Percentiles rank a stretch among this genome's conserved stretches.
These are phyloP conservation scores for Vaccinium corymbosum DNA, from an alignment of 148 eudicot genomes.

Conservation along the genomic window DNA sequence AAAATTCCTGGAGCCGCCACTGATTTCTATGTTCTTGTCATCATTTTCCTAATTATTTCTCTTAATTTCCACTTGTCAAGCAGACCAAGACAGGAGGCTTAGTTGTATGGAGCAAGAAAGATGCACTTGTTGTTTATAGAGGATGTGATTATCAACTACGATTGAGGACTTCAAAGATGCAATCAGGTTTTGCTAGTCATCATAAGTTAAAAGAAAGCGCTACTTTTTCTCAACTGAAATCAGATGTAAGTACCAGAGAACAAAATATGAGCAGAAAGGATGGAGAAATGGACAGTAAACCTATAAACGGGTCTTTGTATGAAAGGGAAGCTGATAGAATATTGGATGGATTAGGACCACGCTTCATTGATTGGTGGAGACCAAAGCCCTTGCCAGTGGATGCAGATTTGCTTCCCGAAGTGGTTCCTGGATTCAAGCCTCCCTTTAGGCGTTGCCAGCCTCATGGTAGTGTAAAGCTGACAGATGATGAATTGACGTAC, in stretches of 20 bases:
- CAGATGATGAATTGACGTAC: slow-evolving; percentile 76
- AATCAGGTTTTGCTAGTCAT: slow-evolving; percentile 14
- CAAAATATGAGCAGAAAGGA: slow-evolving; percentile 19
- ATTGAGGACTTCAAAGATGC: slow-evolving; percentile 16
- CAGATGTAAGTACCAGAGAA: slow-evolving; percentile 14
- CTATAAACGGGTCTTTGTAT: slow-evolving; percentile 45
- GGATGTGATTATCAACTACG: slow-evolving; percentile 46
- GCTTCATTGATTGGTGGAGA: slow-evolving; percentile 95
- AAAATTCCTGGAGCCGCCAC: no score
- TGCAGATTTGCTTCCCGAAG: slow-evolving; percentile 79
- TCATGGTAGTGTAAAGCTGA: slow-evolving; percentile 51
- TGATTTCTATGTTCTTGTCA: background rate
- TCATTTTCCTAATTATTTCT: background rate
- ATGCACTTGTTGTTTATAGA: slow-evolving; percentile 75
- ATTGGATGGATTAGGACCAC: slow-evolving; percentile 93
- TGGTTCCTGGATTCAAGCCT: slow-evolving; percentile 71
- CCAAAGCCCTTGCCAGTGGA: slow-evolving; percentile 93
- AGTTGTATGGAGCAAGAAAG: slow-evolving; percentile 87
- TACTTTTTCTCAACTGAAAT: slow-evolving; percentile 4
- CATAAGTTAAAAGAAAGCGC: slow-evolving; percentile 6
- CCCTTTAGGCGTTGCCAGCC: slow-evolving; percentile 81
- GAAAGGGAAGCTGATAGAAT: slow-evolving; percentile 90
- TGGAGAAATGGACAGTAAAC: slow-evolving; percentile 21
- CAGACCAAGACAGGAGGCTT: slow-evolving; percentile 91
- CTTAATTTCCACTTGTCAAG: slow-evolving; percentile 18